Conservation (phyloP, 1,284 basidiomycete genomes). For the Peniophora sp. region DNA sequence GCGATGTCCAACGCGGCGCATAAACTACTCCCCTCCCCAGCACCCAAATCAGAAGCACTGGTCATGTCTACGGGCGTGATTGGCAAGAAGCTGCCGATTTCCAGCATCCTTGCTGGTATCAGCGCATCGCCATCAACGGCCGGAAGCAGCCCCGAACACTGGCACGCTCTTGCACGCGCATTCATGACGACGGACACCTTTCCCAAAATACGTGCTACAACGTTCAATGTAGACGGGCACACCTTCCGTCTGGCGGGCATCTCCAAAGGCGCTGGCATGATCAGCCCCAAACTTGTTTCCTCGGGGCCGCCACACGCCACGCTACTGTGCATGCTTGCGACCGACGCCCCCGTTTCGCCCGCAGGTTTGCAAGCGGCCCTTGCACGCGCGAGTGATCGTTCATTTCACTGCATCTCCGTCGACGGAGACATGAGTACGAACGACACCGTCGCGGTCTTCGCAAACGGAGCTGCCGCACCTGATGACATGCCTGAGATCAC, state of each 20-base stretch:
- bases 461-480: slow-evolving; percentile 78
- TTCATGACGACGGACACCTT: slow-evolving; percentile 99
- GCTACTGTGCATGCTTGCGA: slow-evolving; percentile 85
- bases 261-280: slow-evolving; percentile 99
- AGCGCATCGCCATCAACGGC: slow-evolving; percentile 36
- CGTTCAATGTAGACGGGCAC: slow-evolving; percentile 64
- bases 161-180: slow-evolving; percentile 81
- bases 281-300: slow-evolving; percentile 87
- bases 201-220: slow-evolving; percentile 84
- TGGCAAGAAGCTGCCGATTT: slow-evolving; percentile 87
- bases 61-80: slow-evolving; percentile 99
- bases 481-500: slow-evolving; percentile 53
- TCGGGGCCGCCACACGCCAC: slow-evolving; percentile 77
- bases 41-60: slow-evolving; percentile 43
- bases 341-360: slow-evolving; percentile 85
- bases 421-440: slow-evolving; percentile 99
- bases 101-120: slow-evolving; percentile 68
- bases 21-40: slow-evolving; percentile 54
- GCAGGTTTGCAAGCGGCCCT: slow-evolving; percentile 80
- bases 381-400: slow-evolving; percentile 85
- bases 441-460: slow-evolving; percentile 87
- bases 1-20: slow-evolving; percentile 58
- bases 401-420: slow-evolving; percentile 96
- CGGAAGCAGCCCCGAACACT: slow-evolving; percentile 59
- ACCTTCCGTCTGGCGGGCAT: slow-evolving; percentile 86